A percentile compares a stretch with the other conserved stretches of the same genome.
phyloP scores from a whole-genome alignment of 768 basidiomycete species.

The Strobilomyces confusus region DNA sequence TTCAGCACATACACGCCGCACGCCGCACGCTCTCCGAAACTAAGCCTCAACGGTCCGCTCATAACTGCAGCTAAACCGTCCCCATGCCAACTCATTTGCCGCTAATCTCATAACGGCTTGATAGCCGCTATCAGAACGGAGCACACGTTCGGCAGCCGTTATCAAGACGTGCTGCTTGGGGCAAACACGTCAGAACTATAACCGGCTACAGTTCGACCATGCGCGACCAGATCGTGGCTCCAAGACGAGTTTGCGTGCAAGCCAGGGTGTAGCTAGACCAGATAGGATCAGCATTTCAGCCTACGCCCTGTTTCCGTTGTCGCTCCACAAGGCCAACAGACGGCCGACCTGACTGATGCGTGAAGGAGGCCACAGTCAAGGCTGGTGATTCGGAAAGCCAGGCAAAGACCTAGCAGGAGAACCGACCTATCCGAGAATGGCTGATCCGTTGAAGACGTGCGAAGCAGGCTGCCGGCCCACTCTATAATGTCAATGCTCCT shows the following conservation, averaged over 20 bases:
- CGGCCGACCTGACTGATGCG: neutral
- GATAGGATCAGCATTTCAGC: neutral
- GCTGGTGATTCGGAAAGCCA: no score
- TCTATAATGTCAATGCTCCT: no score
- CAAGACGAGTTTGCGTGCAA: neutral
- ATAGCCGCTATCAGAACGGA: neutral
- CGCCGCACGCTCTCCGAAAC: neutral
- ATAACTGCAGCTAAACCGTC: neutral
- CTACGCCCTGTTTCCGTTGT: neutral
- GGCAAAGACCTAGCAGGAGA: neutral
- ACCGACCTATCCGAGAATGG: neutral
- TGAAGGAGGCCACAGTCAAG: no score
- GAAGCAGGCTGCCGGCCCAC: neutral
- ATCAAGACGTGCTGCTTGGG: neutral
- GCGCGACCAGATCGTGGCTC: neutral
- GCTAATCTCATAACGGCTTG: neutral
- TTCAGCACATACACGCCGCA: neutral
- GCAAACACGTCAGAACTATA: neutral
- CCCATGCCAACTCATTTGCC: conserved; percentile 7
- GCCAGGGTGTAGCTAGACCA: neutral
- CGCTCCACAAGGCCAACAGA: neutral
- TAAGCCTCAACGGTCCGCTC: neutral
- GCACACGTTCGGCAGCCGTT: neutral
- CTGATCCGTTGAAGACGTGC: neutral
- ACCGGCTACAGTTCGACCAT: neutral